Base-by-base conservation (phyloP, 1,284 basidiomycete species). In the Cystobasidium pallidum region DNA sequence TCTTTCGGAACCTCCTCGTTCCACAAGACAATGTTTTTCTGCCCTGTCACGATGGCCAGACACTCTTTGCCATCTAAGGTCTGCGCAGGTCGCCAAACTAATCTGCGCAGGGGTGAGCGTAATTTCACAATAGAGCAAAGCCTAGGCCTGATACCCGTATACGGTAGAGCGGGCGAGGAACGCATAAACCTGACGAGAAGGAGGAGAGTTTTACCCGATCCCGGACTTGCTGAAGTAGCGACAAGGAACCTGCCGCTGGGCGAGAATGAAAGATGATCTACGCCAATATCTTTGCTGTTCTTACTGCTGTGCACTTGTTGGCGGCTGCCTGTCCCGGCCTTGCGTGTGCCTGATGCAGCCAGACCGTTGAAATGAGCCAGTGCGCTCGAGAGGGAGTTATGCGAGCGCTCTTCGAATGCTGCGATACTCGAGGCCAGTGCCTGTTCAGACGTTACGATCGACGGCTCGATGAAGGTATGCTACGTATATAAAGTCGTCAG, bases 21-120 rank as follows among this genome's bases (percentile, higher is more conserved):
- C 68, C 68, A 71, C 19, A 71, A 28, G 7, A 52, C 13, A 30
- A 71, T 57, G 39, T 52, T 71, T 61, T 71, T 71, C 68, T 71
- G 57, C 15, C 68, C 68, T 10, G 68, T 71, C 30, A 30, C 49
- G 15, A 71, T 39, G 17, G 61, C 68, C n/a, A 71, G 36, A 26
- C 45, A 26, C 49, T 71, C 59, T 30, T 63, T 59, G 2, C 36
- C 59, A 21, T 64, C 59, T 32, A 63, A 26, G 2, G 47, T 63
- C 6, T 30, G 26, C 17, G 59, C 26, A 26, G 68, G 68, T 57
- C 52, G 51, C 68, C 68, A 71, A 30, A 49, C 68, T 32, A 49
- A 26, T 30, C 61, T 41, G 10, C 30, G 26, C 4, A 71, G 17
- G 2, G 24, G 19, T 19, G 47, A 49, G n/a, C 51, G 45, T 3